Base-by-base conservation (phyloP, 1,139 yeast species). In the Taphrina betulina region DNA sequence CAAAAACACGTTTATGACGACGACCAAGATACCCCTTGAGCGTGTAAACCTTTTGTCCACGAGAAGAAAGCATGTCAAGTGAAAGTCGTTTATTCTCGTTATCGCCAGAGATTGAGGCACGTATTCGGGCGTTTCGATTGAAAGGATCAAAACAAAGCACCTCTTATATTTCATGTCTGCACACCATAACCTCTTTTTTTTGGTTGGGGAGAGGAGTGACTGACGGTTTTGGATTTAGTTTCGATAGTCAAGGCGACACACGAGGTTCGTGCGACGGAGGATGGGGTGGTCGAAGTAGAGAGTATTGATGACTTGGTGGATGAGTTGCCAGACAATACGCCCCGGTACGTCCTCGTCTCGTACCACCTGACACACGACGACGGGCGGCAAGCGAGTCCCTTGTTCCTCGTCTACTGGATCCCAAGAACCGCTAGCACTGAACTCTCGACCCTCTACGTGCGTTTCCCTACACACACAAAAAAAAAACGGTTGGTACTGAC, bases 401-500 rank as follows among this genome's bases (percentile, higher is more conserved):
- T 85, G 62, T 88, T 88, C 1, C 71, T 90, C 67, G 64, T 89
- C 23, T 89, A 88, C 69, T 89, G 92, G 83, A 78, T 86, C 58
- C 96, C 96, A 1, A 83, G 83, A 23, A 86, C 95, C 0, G 77
- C 89, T 17, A 83, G 85, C 16, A 92, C 83, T 67, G 86, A 83
- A 57, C 74, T 78, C 66, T 79, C 84, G 67, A 89, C 89, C 96
- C 71, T 86, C 14, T 50, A 50, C 34, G 54, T 50, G 10, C 5
- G 31, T 14, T 16, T 10, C 14, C 38, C 38, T 5, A 17, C n/a
- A 7, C 12, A n/a, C n/a, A n/a, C n/a, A n/a, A n/a, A n/a, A n/a
- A n/a, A n/a, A n/a, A n/a, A n/a, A n/a, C n/a, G n/a, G n/a, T n/a
- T n/a, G n/a, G n/a, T n/a, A n/a, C n/a, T n/a, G n/a, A n/a, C n/a